These are phyloP conservation scores for Penicillium italicum DNA, from an alignment of 2,329 filamentous ascomycete species.

Conservation along the genomic window DNA sequence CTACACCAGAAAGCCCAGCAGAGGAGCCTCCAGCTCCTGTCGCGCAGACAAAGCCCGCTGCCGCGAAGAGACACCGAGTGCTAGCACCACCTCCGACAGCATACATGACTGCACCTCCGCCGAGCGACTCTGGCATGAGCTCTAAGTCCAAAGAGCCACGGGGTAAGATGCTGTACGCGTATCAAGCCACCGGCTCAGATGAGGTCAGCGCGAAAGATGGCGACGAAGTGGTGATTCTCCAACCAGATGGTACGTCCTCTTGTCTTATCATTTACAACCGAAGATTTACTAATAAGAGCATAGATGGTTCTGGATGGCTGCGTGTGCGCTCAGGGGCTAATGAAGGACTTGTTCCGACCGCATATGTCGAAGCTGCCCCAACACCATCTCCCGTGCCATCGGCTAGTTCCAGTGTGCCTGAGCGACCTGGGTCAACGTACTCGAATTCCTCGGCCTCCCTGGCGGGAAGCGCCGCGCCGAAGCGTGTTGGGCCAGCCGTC, in stretches of 20 bases:
- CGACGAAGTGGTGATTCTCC: constrained; percentile 70
- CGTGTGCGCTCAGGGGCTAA: constrained; percentile 69
- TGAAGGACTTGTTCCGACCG: constrained; percentile 81
- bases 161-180: constrained; percentile 86
- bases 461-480: constrained; percentile 53
- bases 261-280: neutral
- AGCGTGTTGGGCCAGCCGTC: constrained; percentile 88
- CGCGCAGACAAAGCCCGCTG: constrained; percentile 29
- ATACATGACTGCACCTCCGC: constrained; percentile 67
- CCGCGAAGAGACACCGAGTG: constrained; percentile 62
- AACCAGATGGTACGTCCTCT: constrained; percentile 77
- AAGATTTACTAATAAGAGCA: constrained; percentile 9
- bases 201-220: constrained; percentile 80
- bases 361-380: constrained; percentile 71
- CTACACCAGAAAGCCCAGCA: constrained; percentile 51
- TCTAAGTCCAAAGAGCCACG: constrained; percentile 54
- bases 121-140: constrained; percentile 37
- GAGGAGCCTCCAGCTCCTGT: constrained; percentile 40
- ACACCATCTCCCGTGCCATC: constrained; percentile 42
- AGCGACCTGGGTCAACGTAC: constrained; percentile 69
- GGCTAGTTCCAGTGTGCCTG: constrained; percentile 33
- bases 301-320: constrained; percentile 89
- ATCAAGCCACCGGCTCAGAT: constrained; percentile 74
- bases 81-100: constrained; percentile 82
- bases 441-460: constrained; percentile 74